Evolutionary conservation across 2,329 filamentous ascomycete species (phyloP).

Genomic region (Colletotrichum sublineola): DNA sequence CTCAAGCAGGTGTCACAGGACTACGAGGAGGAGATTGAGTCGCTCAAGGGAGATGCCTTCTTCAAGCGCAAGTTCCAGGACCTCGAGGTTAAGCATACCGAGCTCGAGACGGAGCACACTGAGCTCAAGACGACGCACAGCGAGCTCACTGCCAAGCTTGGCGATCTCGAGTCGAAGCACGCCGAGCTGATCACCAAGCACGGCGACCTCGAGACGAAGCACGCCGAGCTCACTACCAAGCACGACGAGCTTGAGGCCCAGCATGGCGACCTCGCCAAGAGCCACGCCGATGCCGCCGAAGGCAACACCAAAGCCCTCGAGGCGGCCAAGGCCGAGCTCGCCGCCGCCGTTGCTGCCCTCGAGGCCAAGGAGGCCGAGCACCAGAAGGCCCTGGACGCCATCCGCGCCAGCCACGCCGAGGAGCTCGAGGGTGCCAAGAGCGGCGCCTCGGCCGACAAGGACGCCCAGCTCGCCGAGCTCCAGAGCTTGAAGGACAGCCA

Average conservation of each 20-base stretch:
- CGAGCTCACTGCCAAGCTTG: constrained; percentile 58
- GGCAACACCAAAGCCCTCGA: constrained; percentile 59
- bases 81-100: constrained; percentile 69
- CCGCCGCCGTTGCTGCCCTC: constrained; percentile 60
- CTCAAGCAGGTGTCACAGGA: constrained; percentile 71
- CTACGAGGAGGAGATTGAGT: constrained; percentile 75
- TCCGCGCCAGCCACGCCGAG: constrained; percentile 70
- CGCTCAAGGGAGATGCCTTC: constrained; percentile 72
- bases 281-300: constrained; percentile 52
- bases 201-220: constrained; percentile 54
- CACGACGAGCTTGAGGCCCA: constrained; percentile 55
- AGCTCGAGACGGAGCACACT: constrained; percentile 56
- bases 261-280: constrained; percentile 47
- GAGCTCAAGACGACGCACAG: constrained; percentile 49
- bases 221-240: constrained; percentile 46
- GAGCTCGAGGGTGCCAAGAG: constrained; percentile 70
- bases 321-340: constrained; percentile 59
- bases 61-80: constrained; percentile 75
- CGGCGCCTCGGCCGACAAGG: constrained; percentile 62
- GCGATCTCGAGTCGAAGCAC: constrained; percentile 59
- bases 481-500: constrained; percentile 68
- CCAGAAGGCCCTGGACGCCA: constrained; percentile 66
- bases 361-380: constrained; percentile 66
- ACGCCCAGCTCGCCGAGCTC: constrained; percentile 63
- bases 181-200: constrained; percentile 46